Base-by-base conservation (phyloP, 106 monocot genomes). In the Ottelia alismoides region DNA sequence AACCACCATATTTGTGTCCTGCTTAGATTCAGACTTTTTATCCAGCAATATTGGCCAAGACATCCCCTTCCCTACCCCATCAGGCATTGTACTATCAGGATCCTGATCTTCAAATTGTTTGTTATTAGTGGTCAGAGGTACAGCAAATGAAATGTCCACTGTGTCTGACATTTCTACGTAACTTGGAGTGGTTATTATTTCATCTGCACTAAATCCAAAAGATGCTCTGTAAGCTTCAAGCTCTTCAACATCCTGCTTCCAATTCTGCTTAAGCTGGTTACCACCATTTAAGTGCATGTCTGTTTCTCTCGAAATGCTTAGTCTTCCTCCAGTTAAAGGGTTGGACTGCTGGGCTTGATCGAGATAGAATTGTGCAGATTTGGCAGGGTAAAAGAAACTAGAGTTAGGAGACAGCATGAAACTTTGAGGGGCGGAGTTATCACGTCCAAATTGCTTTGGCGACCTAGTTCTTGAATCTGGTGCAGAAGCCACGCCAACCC, bases 221-320 rank as follows among this genome's bases (percentile, higher is more conserved):
- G 92, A 93, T 30, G 92, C 92, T 73, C 92, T 83, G 62, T 93
- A 93, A 45, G 92, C 92, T 77, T 93, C 92, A 58, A 80, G 67
- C 57, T 93, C 92, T 56, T 93, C 93, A 17, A 60, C 67, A 31
- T 93, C 92, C 58, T 83, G 92, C 32, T 78, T 93, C 53, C 70
- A 72, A 18, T 47, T 45, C 55, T 82, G 78, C 57, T 28, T 76
- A 22, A 64, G 79, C 47, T 65, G 74, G 58, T 62, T 71, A 56
- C 65, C 59, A 47, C 45, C 45, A 18, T 9, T 22, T 21, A 43
- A 45, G 43, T 40, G 30, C 11, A 30, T 23, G 28, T 66, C 65
- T 54, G 58, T 53, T 21, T 73, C 73, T 55, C 54, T 61, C 19
- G 73, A 73, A 31, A 66, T 32, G 56, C 66, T 73, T 24, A 54